These are phyloP conservation scores for Micractinium sp. DNA, from an alignment of 139 green algal genomes.

Conservation along the genomic window DNA sequence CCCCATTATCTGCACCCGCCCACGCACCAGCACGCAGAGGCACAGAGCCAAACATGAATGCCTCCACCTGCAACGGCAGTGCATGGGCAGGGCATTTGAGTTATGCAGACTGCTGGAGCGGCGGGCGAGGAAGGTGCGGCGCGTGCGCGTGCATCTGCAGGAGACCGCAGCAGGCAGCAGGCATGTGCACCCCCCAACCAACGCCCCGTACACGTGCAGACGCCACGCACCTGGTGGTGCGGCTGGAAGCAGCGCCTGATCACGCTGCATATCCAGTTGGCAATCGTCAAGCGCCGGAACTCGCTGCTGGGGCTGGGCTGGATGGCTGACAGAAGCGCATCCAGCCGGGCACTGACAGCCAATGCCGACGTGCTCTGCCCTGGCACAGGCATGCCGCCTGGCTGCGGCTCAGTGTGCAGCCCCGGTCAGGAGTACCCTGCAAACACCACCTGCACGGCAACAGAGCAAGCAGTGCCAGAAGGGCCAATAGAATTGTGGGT, in stretches of 20 bases:
- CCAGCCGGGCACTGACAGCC: constrained; percentile 3
- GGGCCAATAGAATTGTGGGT: too few species aligned
- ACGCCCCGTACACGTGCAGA: neutral
- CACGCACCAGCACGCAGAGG: constrained; percentile 78
- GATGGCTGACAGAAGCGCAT: constrained; percentile 34
- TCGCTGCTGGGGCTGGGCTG: constrained; percentile 36
- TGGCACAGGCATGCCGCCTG: neutral
- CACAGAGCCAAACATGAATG: constrained; percentile 94
- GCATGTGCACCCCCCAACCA: neutral
- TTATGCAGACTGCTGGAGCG: neutral
- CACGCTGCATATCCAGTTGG: constrained; percentile 30
- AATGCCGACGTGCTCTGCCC: neutral
- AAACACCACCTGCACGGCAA: too few species aligned
- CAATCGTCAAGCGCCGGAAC: constrained; percentile 30
- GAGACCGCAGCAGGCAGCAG: neutral
- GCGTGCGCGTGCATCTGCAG: neutral
- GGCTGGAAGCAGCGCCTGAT: constrained; percentile 36
- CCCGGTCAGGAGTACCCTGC: too few species aligned
- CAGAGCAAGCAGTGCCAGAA: too few species aligned
- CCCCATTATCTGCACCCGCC: too few species aligned
- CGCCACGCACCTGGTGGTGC: constrained; percentile 24
- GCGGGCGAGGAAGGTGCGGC: neutral
- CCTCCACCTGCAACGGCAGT: constrained; percentile 68
- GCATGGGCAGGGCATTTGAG: neutral
- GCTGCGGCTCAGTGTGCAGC: neutral